phyloP scores from a whole-genome alignment of 441 rosid genomes.

The Mallotus repandus region DNA sequence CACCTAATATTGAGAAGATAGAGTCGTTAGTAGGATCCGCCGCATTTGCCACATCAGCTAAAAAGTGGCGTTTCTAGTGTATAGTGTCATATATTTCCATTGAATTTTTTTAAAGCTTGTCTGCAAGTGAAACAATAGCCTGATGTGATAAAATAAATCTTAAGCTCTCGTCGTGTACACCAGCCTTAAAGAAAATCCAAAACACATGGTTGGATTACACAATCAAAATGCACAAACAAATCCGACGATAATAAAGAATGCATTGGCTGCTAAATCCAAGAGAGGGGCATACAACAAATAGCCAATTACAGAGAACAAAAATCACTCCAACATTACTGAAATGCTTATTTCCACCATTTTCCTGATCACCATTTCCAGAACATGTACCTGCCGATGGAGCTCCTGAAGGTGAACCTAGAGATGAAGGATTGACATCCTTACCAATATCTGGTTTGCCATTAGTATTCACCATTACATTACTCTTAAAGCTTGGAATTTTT shows the following conservation, averaged over 20 bases:
- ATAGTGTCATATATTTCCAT: conserved; percentile 47
- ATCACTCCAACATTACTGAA: conserved; percentile 39
- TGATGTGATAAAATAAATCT: conserved; percentile 80
- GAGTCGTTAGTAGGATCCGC: too few relatives aligned
- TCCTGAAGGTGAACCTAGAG: conserved; percentile 41
- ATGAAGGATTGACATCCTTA: conserved; percentile 41
- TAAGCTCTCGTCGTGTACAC: conserved; percentile 91
- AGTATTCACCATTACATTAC: conserved; percentile 41
- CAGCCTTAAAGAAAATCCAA: conserved; percentile 57
- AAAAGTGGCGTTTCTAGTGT: too few relatives aligned
- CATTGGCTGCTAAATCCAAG: conserved; percentile 5
- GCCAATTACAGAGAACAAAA: conserved; percentile 47
- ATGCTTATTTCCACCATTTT: conserved; percentile 35
- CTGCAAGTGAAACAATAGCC: conserved; percentile 66
- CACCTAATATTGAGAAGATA: too few relatives aligned
- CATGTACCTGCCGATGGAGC: conserved; percentile 34
- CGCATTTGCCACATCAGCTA: too few relatives aligned
- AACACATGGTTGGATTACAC: conserved; percentile 21
- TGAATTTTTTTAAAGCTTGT: conserved; percentile 41
- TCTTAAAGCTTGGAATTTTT: conserved; percentile 55
- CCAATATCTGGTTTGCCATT: conserved; percentile 65
- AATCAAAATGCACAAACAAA: conserved; percentile 10
- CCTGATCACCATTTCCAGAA: too few relatives aligned
- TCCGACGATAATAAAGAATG: conserved; percentile 6
- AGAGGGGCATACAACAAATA: too few relatives aligned